Evolutionary conservation across 345 rosid genomes (phyloP), one percentile per base, ranked within the genome.

Genomic region (Acer campestre): DNA sequence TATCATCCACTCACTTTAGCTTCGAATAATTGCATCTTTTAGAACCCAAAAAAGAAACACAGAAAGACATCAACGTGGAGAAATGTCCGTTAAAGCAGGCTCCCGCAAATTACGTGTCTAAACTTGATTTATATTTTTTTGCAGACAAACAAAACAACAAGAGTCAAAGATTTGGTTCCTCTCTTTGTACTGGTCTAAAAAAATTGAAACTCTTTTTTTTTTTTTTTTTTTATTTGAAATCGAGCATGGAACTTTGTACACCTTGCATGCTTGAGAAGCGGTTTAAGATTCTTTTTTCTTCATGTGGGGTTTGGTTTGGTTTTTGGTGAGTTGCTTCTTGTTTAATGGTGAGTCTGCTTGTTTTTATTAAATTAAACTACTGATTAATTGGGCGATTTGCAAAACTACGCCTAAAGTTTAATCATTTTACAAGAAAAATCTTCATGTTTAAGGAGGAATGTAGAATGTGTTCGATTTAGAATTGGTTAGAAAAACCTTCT

Each of bases 101-200:
- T 86, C 87, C 87, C 88, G 84, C 49, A 81, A 83, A 77, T 85
- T 90, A 81, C 86, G 92, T 83, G 83, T 67, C 85, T 63, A 13
- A n/a, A 42, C 74, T 66, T 35, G 64, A 66, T 48, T 65, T 59
- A 59, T 18, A 16, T n/a, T 18, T 6, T 59, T 59, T 59, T 38
- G n/a, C 16, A 14, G 55, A 53, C 31, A 16, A 17, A 73, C 35
- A 44, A 61, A 25, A 22, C 68, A 22, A 61, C 70, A 31, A 53
- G 61, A 75, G 83, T 80, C 84, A 76, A 78, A 67, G 38, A 63
- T 59, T 69, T 46, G 61, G 74, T 62, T 69, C 80, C 75, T 49
- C 27, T 27, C 64, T 10, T 31, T 68, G 16, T 51, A 23, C 51
- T 55, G 61, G 11, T 27, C 2, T 53, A 61, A 22, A 31, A 59